Base-by-base conservation (phyloP, 768 basidiomycete genomes). In the Solioccasus polychromus region DNA sequence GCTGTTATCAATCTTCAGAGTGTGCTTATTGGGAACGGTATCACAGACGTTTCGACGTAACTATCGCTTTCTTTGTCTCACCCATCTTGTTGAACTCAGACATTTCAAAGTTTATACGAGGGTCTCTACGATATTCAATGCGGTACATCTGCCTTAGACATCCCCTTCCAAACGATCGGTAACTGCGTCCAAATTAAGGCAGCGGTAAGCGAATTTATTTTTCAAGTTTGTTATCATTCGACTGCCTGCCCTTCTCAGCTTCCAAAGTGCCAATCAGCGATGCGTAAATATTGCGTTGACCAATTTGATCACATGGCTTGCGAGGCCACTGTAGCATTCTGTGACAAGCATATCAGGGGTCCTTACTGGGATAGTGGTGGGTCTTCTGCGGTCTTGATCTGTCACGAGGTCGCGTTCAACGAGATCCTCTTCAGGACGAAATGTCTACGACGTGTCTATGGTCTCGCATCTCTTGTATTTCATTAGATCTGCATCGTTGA, bases 21-120 rank as follows among this genome's bases (percentile, higher is more conserved):
- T 46, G 73, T 87, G n/a, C 69, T 90, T 61, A 89, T 91, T 45
- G 88, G 84, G 4, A 85, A 85, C 51, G 83, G 85, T 15, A 70
- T 78, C 50, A 83, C 79, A 2, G 82, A 84, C 52, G 66, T 73
- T 29, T 71, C 67, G 7, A 76, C 70, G 62, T 78, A 69, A 64
- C 59, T 57, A 39, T 24, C 17, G 22, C n/a, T 10, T 59, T 31
- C 30, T 36, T 44, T 20, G 19, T 23, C 29, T 43, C 19, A 17
- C 22, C 6, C 6, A n/a, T 14, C 12, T 11, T 24, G 25, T 15
- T 39, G 38, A 41, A 28, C 34, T 34, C 17, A 20, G 32, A 22
- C 42, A 18, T 37, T 12, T 29, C 6, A 43, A 72, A 71, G 18
- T 42, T n/a, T 72, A 22, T 74, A 72, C 44, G 54, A 58, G 25